Percentiles rank a stretch among this genome's conserved stretches.
Conservation (phyloP, 768 basidiomycete genomes). For the Mycena latifolia region DNA sequence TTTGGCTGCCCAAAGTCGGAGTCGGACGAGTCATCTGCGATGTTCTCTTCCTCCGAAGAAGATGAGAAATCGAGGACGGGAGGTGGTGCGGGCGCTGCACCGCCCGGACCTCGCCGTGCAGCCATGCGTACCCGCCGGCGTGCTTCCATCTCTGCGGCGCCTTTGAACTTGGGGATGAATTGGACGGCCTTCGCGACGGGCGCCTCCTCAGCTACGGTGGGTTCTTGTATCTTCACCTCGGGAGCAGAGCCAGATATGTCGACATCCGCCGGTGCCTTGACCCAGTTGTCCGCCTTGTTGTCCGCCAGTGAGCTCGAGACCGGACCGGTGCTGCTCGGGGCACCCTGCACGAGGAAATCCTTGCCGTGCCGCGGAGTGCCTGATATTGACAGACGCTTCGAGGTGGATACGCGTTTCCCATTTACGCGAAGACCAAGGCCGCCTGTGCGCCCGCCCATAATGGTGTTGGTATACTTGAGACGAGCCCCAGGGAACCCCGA, state of each 20-base stretch:
- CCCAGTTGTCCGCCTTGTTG: slow-evolving; percentile 46
- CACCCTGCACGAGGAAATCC: slow-evolving; percentile 31
- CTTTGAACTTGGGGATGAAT: slow-evolving; percentile 85
- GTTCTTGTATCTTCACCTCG: slow-evolving; percentile 55
- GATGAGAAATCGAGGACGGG: slow-evolving; percentile 66
- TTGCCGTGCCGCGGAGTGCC: slow-evolving; percentile 47
- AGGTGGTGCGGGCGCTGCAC: slow-evolving; percentile 47
- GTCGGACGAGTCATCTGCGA: slow-evolving; percentile 62
- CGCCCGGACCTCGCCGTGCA: slow-evolving; percentile 64
- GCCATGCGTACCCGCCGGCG: slow-evolving; percentile 75
- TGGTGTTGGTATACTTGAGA: slow-evolving; percentile 90
- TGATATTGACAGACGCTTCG: slow-evolving; percentile 58
- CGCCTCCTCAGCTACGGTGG: slow-evolving; percentile 54
- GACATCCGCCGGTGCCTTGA: slow-evolving; percentile 37
- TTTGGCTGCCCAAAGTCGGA: slow-evolving; percentile 61
- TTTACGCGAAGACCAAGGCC: slow-evolving; percentile 83
- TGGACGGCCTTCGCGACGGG: slow-evolving; percentile 65
- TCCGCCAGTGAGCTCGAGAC: slow-evolving; percentile 44
- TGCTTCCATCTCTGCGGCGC: slow-evolving; percentile 89
- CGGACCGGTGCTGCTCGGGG: slow-evolving; percentile 44
- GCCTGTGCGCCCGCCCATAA: slow-evolving; percentile 82
- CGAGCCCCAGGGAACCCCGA: slow-evolving; percentile 62
- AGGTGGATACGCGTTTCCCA: slow-evolving; percentile 69
- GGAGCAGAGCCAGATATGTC: slow-evolving; percentile 43
- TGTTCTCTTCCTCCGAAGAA: slow-evolving; percentile 62